Conservation (phyloP, 257 asterid species). For the Gentiana dahurica region DNA sequence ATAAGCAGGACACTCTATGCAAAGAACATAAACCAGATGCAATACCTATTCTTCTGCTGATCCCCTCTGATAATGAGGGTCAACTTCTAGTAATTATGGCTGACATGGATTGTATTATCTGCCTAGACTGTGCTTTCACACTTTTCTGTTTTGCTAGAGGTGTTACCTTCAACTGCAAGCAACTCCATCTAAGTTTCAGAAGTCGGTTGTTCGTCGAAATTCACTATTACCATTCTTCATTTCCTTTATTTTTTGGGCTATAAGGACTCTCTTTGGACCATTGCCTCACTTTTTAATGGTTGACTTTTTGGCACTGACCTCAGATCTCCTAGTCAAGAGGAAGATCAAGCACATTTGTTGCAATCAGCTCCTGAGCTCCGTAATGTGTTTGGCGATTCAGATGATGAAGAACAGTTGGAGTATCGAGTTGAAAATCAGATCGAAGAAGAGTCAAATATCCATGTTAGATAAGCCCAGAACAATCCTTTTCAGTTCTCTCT, state of each 20-base stretch:
- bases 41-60: too few relatives aligned
- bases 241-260: neutral
- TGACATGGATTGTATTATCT: too few relatives aligned
- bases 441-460: slow-evolving; percentile 45
- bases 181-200: neutral
- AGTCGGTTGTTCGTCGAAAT: neutral
- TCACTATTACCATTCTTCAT: neutral
- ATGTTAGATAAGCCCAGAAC: slow-evolving; percentile 15
- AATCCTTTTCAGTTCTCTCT: slow-evolving; percentile 4
- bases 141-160: too few relatives aligned
- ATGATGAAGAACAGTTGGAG: slow-evolving; percentile 64
- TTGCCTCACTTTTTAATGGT: neutral
- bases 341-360: slow-evolving; percentile 45
- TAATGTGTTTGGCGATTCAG: slow-evolving; percentile 86
- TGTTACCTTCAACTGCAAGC: neutral
- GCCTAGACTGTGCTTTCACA: too few relatives aligned
- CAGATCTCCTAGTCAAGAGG: slow-evolving; percentile 50
- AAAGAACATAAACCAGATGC: too few relatives aligned
- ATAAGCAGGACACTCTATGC: neutral
- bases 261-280: neutral
- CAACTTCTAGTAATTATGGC: too few relatives aligned
- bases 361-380: slow-evolving; percentile 83
- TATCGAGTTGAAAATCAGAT: slow-evolving; percentile 39
- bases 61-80: too few relatives aligned
- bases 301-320: slow-evolving; percentile 16